Evolutionary conservation across 2,329 filamentous ascomycete genomes (phyloP).

Genomic region (Boeremia lycopersici): DNA sequence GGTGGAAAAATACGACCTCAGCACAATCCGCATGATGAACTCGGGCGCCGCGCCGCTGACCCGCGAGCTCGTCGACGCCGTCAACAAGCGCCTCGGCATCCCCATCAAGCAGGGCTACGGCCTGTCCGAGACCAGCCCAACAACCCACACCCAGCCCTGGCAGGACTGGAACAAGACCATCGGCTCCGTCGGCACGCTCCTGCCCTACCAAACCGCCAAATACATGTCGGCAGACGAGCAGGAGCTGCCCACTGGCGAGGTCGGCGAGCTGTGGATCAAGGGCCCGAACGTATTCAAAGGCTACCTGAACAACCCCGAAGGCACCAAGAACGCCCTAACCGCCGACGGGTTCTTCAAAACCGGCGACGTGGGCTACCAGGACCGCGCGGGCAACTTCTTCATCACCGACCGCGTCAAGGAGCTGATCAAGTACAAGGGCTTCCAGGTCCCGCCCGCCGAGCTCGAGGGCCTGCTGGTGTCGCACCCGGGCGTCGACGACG

Average conservation of each 20-base stretch:
- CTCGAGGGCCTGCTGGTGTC: constrained; percentile 53
- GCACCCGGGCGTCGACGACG: constrained; percentile 52
- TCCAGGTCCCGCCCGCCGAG: constrained; percentile 57
- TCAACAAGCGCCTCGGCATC: constrained; percentile 75
- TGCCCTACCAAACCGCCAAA: constrained; percentile 81
- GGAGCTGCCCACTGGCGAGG: constrained; percentile 67
- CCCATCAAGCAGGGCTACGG: constrained; percentile 94
- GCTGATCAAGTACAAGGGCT: constrained; percentile 53
- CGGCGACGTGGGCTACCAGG: constrained; percentile 82
- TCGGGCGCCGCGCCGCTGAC: constrained; percentile 87
- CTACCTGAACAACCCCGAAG: constrained; percentile 75
- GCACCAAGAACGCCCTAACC: constrained; percentile 73
- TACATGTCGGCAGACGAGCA: constrained; percentile 69
- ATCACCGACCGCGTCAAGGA: constrained; percentile 76
- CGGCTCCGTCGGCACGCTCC: constrained; percentile 77
- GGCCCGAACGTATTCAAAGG: constrained; percentile 82
- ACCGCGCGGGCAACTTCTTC: constrained; percentile 80
- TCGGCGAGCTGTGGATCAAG: constrained; percentile 68
- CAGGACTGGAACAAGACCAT: constrained; percentile 77
- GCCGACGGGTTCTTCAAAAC: constrained; percentile 87
- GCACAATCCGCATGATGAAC: constrained; percentile 80
- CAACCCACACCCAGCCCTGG: constrained; percentile 74
- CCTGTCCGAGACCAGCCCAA: constrained; percentile 83
- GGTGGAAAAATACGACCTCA: constrained; percentile 81
- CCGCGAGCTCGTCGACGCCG: constrained; percentile 75